phyloP scores from a whole-genome alignment of 208 protist species.

The Trypanosoma theileri region DNA sequence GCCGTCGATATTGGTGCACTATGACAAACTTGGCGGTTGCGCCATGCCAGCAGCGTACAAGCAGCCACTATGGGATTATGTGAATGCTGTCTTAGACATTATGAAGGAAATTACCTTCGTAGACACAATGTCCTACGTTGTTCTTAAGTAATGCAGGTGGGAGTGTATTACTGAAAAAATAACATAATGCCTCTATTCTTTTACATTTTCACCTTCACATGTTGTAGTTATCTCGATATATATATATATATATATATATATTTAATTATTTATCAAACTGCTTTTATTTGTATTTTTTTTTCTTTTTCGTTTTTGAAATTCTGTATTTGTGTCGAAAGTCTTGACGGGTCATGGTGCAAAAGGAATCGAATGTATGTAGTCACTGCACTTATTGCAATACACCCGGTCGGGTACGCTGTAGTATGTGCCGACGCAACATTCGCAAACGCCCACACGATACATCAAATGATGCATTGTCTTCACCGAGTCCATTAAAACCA shows the following conservation, averaged over 20 bases:
- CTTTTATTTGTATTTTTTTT: slow-evolving; percentile 14
- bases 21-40: slow-evolving; percentile 73
- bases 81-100: slow-evolving; percentile 53
- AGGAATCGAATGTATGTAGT: slow-evolving; percentile 30
- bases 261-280: background rate
- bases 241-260: background rate
- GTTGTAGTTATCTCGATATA: background rate
- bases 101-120: slow-evolving; percentile 44
- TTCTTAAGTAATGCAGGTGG: slow-evolving; percentile 38
- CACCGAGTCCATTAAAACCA: background rate
- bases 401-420: slow-evolving; percentile 39
- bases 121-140: slow-evolving; percentile 40
- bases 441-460: slow-evolving; percentile 7
- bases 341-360: slow-evolving; percentile 1
- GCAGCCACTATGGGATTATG: slow-evolving; percentile 64
- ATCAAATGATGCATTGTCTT: background rate
- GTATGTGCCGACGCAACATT: slow-evolving; percentile 56
- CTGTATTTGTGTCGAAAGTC: background rate
- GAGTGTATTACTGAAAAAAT: background rate
- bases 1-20: slow-evolving; percentile 75
- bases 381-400: slow-evolving; percentile 72
- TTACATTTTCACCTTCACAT: background rate
- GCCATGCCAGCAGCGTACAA: slow-evolving; percentile 56
- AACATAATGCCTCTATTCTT: background rate
- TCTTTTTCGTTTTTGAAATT: slow-evolving; percentile 18